Percentiles rank a stretch among this genome's conserved stretches.
Evolutionary conservation across 2,329 filamentous ascomycete species (phyloP).

Genomic region (Talaromyces rugulosus): DNA sequence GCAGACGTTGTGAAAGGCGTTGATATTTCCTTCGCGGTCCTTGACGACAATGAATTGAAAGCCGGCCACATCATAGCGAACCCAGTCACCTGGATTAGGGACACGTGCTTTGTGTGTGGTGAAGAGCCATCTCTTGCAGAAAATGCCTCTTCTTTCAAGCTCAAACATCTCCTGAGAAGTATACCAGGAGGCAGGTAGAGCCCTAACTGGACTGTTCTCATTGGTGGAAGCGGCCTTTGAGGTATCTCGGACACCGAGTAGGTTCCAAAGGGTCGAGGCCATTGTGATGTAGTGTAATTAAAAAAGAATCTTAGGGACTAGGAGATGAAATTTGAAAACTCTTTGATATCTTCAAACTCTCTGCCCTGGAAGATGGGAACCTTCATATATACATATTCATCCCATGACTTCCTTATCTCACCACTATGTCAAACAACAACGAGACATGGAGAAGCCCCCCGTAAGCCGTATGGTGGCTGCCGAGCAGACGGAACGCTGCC

Average conservation of each 20-base stretch:
- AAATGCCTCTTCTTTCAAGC: slow-evolving; percentile 55
- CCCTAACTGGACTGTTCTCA: slow-evolving; percentile 31
- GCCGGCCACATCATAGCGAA: slow-evolving; percentile 53
- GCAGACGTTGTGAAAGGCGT: slow-evolving; percentile 60
- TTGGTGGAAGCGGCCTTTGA: slow-evolving; percentile 17
- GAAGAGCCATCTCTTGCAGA: slow-evolving; percentile 50
- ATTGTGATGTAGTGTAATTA: background rate
- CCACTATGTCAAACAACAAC: background rate
- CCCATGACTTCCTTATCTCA: background rate
- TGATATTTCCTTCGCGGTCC: slow-evolving; percentile 50
- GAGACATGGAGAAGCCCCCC: background rate
- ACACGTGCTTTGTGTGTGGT: slow-evolving; percentile 44
- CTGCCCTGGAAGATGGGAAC: background rate
- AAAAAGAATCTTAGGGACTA: background rate
- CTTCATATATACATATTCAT: background rate
- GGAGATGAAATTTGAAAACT: background rate
- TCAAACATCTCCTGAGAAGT: slow-evolving; percentile 41
- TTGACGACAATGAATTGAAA: slow-evolving; percentile 53
- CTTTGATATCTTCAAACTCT: background rate
- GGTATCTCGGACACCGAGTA: slow-evolving; percentile 34
- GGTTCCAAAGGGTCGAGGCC: slow-evolving; percentile 31
- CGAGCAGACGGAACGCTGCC: slow-evolving; percentile 1
- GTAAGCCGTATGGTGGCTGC: background rate
- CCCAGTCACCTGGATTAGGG: slow-evolving; percentile 52
- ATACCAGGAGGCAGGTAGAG: slow-evolving; percentile 52